Evolutionary conservation across 2,329 filamentous ascomycete species (phyloP).

Genomic region (Aspergillus ochraceus): DNA sequence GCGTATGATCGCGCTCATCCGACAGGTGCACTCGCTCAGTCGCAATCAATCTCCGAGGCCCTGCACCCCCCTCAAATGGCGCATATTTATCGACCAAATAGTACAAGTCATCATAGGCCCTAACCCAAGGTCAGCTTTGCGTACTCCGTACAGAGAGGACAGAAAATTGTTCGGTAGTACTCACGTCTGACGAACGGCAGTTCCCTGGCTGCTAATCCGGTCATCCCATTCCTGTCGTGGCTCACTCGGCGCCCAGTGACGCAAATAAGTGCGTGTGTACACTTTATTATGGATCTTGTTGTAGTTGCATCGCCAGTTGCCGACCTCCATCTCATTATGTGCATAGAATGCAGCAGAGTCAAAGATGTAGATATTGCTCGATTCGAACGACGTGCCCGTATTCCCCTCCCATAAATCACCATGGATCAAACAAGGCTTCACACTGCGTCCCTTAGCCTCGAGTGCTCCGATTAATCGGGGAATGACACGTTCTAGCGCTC

Average conservation of each 20-base stretch:
- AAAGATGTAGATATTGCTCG: too few relatives aligned
- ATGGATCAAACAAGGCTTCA: too few relatives aligned
- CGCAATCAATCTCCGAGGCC: neutral
- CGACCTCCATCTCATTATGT: neutral
- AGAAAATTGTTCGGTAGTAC: neutral
- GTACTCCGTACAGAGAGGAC: neutral
- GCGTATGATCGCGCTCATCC: neutral
- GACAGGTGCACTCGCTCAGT: neutral
- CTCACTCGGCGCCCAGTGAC: neutral
- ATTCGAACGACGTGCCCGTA: too few relatives aligned
- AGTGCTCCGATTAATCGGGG: too few relatives aligned
- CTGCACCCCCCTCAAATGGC: neutral
- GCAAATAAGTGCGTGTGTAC: neutral
- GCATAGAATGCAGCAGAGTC: too few relatives aligned
- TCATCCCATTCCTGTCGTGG: neutral
- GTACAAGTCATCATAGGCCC: neutral
- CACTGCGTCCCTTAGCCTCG: too few relatives aligned
- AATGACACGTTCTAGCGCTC: too few relatives aligned
- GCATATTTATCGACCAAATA: neutral
- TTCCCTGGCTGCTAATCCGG: neutral
- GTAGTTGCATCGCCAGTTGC: neutral
- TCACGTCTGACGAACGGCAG: neutral
- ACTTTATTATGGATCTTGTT: neutral
- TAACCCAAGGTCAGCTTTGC: neutral
- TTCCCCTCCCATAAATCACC: too few relatives aligned